Conservation (phyloP, 208 protist genomes). For the Crithidia acanthocephali region DNA sequence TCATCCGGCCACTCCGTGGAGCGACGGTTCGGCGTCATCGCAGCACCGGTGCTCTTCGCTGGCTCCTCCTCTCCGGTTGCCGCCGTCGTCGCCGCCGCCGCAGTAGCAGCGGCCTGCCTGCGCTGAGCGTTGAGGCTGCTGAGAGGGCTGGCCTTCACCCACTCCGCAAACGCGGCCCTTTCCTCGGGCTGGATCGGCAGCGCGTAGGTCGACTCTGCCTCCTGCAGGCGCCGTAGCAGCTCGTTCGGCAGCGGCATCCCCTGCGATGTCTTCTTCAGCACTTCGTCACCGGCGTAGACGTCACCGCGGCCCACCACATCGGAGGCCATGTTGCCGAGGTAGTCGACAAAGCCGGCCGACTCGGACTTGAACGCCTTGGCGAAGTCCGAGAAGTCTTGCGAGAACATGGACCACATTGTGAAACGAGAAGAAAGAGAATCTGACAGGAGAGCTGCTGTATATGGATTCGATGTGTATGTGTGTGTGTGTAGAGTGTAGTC, state of each 20-base stretch:
- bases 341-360: conserved; percentile 56
- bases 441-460: background rate
- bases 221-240: conserved; percentile 45
- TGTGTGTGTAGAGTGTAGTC: conserved; percentile 9
- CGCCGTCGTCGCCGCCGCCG: background rate
- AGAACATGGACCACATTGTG: conserved; percentile 62
- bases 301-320: conserved; percentile 64
- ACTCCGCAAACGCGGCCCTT: conserved; percentile 46
- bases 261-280: conserved; percentile 37
- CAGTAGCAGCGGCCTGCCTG: conserved; percentile 3
- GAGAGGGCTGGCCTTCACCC: conserved; percentile 49
- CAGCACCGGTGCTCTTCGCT: background rate
- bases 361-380: conserved; percentile 61
- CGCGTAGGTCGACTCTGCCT: conserved; percentile 46
- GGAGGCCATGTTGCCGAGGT: conserved; percentile 50
- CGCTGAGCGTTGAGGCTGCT: conserved; percentile 42
- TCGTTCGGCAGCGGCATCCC: conserved; percentile 48
- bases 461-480: background rate
- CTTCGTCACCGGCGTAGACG: conserved; percentile 71
- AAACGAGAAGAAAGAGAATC: background rate
- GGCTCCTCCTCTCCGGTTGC: background rate
- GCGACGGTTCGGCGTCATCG: conserved; percentile 23
- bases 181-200: conserved; percentile 38
- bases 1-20: conserved; percentile 37
- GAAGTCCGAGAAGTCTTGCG: conserved; percentile 68